Evolutionary conservation across 2,329 filamentous ascomycete genomes (phyloP).

Genomic region (Hymenoscyphus infarciens): DNA sequence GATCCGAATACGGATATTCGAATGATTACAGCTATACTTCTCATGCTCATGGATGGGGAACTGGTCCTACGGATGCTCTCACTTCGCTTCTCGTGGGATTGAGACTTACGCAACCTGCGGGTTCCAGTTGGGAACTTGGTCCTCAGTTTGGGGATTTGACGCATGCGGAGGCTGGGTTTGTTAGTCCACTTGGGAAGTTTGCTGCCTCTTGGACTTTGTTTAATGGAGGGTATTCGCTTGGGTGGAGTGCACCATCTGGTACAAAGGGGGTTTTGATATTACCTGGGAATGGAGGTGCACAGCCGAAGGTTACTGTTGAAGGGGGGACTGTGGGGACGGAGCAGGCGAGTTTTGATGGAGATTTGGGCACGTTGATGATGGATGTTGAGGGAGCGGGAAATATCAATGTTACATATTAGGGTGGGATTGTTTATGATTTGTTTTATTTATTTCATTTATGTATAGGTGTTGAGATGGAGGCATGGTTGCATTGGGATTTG

Average conservation of each 20-base stretch:
- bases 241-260: slow-evolving; percentile 20
- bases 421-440: not conserved
- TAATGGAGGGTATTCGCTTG: slow-evolving; percentile 14
- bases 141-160: slow-evolving; percentile 41
- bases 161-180: slow-evolving; percentile 41
- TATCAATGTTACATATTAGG: not conserved
- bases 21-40: slow-evolving; percentile 44
- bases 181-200: slow-evolving; percentile 40
- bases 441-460: not conserved
- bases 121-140: slow-evolving; percentile 38
- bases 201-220: slow-evolving; percentile 32
- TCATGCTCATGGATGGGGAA: slow-evolving; percentile 50
- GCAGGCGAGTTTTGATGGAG: not conserved
- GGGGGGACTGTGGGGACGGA: slow-evolving; percentile 2
- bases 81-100: slow-evolving; percentile 44
- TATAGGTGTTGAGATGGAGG: not conserved
- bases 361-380: not conserved
- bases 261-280: slow-evolving; percentile 21
- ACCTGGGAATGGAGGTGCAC: slow-evolving; percentile 7
- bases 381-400: not conserved
- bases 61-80: slow-evolving; percentile 45
- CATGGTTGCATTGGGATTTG: not conserved
- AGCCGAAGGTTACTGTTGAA: slow-evolving; percentile 15
- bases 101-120: slow-evolving; percentile 36
- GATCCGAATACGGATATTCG: slow-evolving; percentile 48